A percentile compares a stretch with the other conserved stretches of the same genome.
Evolutionary conservation across 2,329 filamentous ascomycete species (phyloP).

Genomic region (Aspergillus versicolor): DNA sequence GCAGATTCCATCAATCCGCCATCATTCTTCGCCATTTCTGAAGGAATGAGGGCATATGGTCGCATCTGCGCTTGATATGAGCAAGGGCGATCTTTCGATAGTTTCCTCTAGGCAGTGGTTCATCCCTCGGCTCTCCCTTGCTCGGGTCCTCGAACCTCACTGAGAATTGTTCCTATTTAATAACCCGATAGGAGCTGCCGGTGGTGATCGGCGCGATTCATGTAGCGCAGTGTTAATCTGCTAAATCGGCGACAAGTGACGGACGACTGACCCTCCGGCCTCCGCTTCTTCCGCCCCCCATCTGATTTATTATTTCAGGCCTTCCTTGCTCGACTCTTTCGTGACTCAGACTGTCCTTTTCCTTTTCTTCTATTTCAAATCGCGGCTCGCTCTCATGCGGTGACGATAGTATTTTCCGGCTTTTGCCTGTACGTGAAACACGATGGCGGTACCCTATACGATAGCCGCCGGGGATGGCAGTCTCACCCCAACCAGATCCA

Average conservation of each 20-base stretch:
- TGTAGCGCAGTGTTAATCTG: neutral
- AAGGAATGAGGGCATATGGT: neutral
- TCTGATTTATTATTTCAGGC: neutral
- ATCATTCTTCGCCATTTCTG: neutral
- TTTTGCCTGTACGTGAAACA: slow-evolving; percentile 15
- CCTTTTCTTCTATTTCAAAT: slow-evolving; percentile 3
- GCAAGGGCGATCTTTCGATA: slow-evolving; percentile 2
- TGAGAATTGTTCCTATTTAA: neutral
- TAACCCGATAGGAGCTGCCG: neutral
- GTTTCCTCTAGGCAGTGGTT: neutral
- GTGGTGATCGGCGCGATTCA: neutral
- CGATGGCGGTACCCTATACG: slow-evolving; percentile 20
- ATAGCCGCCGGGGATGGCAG: slow-evolving; percentile 19
- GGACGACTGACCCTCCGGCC: neutral
- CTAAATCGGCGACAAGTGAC: neutral
- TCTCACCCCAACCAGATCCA: slow-evolving; percentile 24
- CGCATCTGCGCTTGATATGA: neutral
- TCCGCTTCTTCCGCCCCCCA: slow-evolving; percentile 6
- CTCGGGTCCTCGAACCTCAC: neutral
- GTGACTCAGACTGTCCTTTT: slow-evolving; percentile 4
- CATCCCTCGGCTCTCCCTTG: neutral
- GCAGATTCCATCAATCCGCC: neutral
- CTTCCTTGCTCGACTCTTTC: neutral
- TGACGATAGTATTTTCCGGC: slow-evolving; percentile 12
- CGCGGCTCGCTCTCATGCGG: slow-evolving; percentile 16